A percentile compares a stretch with the other conserved stretches of the same genome.
Conservation (phyloP, 495 filamentous ascomycete species). For the Amphirosellinia nigrospora region DNA sequence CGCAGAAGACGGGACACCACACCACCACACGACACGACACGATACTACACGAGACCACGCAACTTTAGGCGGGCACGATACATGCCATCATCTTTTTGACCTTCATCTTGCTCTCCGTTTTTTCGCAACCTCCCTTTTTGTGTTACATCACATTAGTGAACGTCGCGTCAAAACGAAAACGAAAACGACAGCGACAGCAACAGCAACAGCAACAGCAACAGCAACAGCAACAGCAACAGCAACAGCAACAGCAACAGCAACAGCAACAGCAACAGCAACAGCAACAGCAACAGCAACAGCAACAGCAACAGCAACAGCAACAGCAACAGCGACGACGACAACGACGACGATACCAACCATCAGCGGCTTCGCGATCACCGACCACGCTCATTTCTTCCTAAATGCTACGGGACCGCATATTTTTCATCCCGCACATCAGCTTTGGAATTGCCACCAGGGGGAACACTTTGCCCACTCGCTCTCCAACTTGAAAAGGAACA, state of each 20-base stretch:
- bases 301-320: background rate
- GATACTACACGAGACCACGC: constrained; percentile 19
- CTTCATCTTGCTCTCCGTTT: background rate
- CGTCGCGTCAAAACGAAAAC: constrained; percentile 4
- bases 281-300: background rate
- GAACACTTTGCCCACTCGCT: background rate
- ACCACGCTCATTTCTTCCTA: constrained; percentile 11
- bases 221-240: background rate
- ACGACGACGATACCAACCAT: too few species aligned
- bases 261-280: too few species aligned
- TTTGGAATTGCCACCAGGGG: background rate
- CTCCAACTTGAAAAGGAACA: background rate
- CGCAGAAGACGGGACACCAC: background rate
- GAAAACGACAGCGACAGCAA: background rate
- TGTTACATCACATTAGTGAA: background rate
- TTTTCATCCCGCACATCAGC: background rate
- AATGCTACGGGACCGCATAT: background rate
- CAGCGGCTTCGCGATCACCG: background rate
- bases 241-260: background rate
- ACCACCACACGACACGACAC: constrained; percentile 20
- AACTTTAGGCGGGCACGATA: constrained; percentile 7
- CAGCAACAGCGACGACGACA: background rate
- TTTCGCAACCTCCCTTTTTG: constrained; percentile 1
- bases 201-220: too few species aligned
- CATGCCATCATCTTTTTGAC: constrained; percentile 8